Percentiles rank a stretch among this genome's conserved stretches.
phyloP scores from a whole-genome alignment of 306 rosid species.

The Fragaria nilgerrensis region DNA sequence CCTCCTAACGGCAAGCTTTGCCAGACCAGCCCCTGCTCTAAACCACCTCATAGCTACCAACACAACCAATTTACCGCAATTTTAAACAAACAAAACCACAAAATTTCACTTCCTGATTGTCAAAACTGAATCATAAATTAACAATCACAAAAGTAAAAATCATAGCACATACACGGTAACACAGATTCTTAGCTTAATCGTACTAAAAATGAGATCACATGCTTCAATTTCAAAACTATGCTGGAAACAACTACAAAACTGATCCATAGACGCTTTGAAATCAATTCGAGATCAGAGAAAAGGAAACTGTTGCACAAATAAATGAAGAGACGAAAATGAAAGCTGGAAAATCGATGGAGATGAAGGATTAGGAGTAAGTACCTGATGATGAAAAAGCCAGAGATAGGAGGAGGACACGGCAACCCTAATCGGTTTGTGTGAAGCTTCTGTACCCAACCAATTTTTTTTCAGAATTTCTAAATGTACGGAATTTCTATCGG shows the following conservation, averaged over 20 bases:
- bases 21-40: slow-evolving; percentile 79
- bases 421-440: too few species aligned
- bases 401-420: too few species aligned
- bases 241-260: neutral
- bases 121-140: slow-evolving; percentile 9
- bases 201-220: neutral
- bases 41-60: slow-evolving; percentile 71
- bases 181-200: too few species aligned
- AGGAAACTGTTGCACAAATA: neutral
- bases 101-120: neutral
- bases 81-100: neutral
- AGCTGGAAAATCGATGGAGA: neutral
- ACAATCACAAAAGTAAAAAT: neutral
- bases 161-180: neutral
- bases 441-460: too few species aligned
- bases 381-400: neutral
- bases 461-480: too few species aligned
- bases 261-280: neutral
- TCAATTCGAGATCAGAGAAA: neutral
- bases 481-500: too few species aligned
- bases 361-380: neutral
- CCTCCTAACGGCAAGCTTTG: slow-evolving; percentile 64
- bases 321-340: neutral
- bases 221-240: neutral
- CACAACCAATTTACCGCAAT: neutral